phyloP scores from a whole-genome alignment of 768 basidiomycete species.

The Russula sp. region DNA sequence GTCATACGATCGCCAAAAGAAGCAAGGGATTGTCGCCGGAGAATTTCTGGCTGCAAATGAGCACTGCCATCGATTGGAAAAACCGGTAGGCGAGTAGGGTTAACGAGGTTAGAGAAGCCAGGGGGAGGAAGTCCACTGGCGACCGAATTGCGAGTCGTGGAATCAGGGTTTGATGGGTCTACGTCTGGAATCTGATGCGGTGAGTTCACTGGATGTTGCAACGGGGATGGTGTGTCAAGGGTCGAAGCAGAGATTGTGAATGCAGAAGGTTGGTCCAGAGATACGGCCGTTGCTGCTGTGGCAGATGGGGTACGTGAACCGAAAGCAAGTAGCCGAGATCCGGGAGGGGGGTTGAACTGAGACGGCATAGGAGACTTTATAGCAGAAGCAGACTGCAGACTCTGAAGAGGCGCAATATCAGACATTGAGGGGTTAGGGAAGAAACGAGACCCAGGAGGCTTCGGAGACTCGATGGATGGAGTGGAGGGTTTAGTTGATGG shows the following conservation, averaged over 20 bases:
- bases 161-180: not conserved
- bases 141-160: not conserved
- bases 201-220: slow-evolving; percentile 12
- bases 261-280: slow-evolving; percentile 17
- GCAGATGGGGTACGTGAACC: slow-evolving; percentile 27
- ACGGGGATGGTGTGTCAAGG: slow-evolving; percentile 22
- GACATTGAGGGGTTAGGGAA: slow-evolving; percentile 28
- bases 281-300: slow-evolving; percentile 6
- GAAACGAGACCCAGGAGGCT: slow-evolving; percentile 30
- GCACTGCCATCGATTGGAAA: slow-evolving; percentile 7
- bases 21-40: slow-evolving; percentile 16
- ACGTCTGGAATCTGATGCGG: slow-evolving; percentile 5
- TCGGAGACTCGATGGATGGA: slow-evolving; percentile 18
- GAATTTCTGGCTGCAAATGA: slow-evolving; percentile 8
- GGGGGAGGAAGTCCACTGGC: not conserved
- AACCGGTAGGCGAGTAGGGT: slow-evolving; percentile 4
- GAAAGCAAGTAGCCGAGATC: slow-evolving; percentile 39
- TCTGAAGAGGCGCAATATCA: slow-evolving; percentile 11
- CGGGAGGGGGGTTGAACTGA: slow-evolving; percentile 35
- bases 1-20: slow-evolving; percentile 14
- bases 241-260: slow-evolving; percentile 19
- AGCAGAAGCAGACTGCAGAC: slow-evolving; percentile 7
- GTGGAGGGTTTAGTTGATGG: slow-evolving; percentile 18
- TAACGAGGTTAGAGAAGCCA: slow-evolving; percentile 9
- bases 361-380: slow-evolving; percentile 25